Conservation (phyloP, 164 flowering plant genomes). For the Malania oleifera region DNA sequence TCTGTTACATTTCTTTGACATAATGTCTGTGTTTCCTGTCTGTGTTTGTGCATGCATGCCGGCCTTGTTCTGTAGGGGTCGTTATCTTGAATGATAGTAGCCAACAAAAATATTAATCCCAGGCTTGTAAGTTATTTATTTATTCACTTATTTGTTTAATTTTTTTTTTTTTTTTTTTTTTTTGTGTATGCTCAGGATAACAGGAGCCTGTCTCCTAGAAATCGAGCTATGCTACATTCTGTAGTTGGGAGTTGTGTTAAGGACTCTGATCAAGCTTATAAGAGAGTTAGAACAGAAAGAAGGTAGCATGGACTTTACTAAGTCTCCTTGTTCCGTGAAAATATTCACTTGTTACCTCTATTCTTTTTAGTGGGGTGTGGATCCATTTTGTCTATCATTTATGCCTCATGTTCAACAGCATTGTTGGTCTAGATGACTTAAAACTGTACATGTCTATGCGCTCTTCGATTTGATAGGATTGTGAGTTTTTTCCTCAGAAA, state of each 20-base stretch:
- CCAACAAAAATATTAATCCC: too few species aligned
- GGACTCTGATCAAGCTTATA: constrained; percentile 25
- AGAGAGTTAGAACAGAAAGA: constrained; percentile 27
- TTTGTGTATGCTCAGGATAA: constrained; percentile 16
- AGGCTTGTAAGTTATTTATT: too few species aligned
- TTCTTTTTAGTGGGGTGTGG: neutral
- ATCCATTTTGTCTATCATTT: neutral
- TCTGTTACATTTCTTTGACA: neutral
- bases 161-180: neutral
- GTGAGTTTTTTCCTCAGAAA: constrained; percentile 3
- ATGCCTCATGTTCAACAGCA: neutral
- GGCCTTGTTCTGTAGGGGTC: too few species aligned
- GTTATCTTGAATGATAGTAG: too few species aligned
- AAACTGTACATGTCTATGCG: constrained; percentile 15
- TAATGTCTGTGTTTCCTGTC: too few species aligned
- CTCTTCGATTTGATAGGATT: constrained; percentile 6
- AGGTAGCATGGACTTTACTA: constrained; percentile 15
- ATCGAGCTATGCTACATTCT: constrained; percentile 14
- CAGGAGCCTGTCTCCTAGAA: constrained; percentile 9
- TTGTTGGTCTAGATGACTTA: constrained; percentile 2
- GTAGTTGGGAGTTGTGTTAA: constrained; percentile 14
- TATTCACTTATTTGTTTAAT: too few species aligned
- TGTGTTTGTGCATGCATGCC: too few species aligned
- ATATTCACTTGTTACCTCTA: neutral
- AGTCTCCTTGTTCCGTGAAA: too few species aligned